Conservation (phyloP, 2,329 filamentous ascomycete genomes). For the Penicillium oxalicum region DNA sequence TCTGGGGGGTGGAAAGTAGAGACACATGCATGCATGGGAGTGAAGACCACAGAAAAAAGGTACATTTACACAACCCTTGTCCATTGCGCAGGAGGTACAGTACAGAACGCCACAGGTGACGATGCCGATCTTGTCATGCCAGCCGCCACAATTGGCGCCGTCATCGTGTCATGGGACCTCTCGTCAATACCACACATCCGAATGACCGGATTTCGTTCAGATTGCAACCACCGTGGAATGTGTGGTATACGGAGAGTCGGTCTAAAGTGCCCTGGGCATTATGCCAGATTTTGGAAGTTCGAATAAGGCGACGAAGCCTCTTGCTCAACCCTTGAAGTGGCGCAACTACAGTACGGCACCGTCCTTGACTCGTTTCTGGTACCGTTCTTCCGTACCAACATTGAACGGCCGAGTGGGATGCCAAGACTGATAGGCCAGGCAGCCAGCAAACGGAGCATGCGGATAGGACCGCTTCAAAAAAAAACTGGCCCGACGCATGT, state of each 20-base stretch:
- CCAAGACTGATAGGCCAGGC: constrained; percentile 13
- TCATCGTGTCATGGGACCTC: constrained; percentile 1
- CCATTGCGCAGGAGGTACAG: no score
- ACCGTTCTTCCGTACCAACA: neutral
- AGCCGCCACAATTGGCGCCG: neutral
- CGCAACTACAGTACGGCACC: no score
- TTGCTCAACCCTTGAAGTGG: no score
- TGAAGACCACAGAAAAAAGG: no score
- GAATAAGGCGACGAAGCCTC: no score
- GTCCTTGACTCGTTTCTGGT: no score
- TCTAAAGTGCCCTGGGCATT: no score
- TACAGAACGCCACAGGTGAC: constrained; percentile 6
- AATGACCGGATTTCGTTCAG: no score
- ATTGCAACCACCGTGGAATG: no score
- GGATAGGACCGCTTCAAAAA: constrained; percentile 14
- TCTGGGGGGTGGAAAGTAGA: constrained; percentile 13
- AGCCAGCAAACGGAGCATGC: constrained; percentile 16
- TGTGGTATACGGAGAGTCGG: no score
- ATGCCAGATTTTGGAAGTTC: no score
- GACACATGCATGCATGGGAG: neutral
- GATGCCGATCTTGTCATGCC: neutral
- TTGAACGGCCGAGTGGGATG: constrained; percentile 1
- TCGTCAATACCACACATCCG: neutral
- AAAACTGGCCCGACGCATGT: neutral
- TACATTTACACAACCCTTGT: no score